Base-by-base conservation (phyloP, 257 asterid species). In the Solanum tarijense region DNA sequence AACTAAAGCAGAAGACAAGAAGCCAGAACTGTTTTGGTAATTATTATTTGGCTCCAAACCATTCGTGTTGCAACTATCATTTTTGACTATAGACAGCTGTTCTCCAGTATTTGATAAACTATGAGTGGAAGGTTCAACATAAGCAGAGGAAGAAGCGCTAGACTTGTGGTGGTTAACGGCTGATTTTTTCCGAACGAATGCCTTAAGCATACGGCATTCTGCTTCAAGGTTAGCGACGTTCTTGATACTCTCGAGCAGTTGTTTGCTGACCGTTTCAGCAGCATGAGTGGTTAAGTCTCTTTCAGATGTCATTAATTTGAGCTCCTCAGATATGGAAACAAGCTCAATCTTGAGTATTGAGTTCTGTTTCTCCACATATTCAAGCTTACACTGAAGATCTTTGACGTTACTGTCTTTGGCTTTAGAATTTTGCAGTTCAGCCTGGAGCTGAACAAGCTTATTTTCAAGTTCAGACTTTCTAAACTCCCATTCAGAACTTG, bases 221-320 rank as follows among this genome's bases (percentile, higher is more conserved):
- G 98, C 96, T 91, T 96, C 98, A 35, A 95, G 97, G 92, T 88
- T 94, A 76, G 93, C 91, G 52, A 91, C 92, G 90, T 87, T 93
- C 89, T 91, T 92, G 87, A 94, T 88, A 88, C 94, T 92, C 85
- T 94, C 98, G 9, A 95, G 90, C 86, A 90, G 93, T n/a, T 94
- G 98, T 90, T 93, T 96, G 88, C 98, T 95, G 87, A 98, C 98
- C 41, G 90, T 92, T 91, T 96, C 99, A 71, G 98, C 98, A 86
- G 95, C 93, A 23, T 46, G 91, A 65, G 91, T 88, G 91, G 94
- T 93, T 83, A 96, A 88, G 74, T 94, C 95, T 86, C 95, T 92
- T 93, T 95, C 98, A 9, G 48, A 58, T 76, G 86, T 92, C 90
- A 90, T 90, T 69, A 94, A 94, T 88, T 95, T 96, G 68, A 95